Percentiles rank a stretch among this genome's conserved stretches.
Evolutionary conservation across 257 asterid genomes (phyloP).

Genomic region (Plantago elongata): DNA sequence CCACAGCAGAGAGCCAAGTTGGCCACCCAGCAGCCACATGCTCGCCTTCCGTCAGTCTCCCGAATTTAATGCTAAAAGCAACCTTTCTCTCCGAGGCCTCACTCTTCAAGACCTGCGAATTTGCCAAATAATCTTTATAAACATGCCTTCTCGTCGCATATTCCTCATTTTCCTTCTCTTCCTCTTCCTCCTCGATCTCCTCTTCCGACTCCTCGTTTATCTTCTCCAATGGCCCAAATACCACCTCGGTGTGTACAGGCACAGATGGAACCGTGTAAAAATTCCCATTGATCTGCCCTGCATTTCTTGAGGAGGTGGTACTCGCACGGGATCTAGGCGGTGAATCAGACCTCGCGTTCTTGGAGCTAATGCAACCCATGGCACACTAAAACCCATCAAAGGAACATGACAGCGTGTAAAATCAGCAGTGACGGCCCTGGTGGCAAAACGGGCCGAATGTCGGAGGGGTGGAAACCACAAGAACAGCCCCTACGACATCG

Average conservation of each 20-base stretch:
- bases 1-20: slow-evolving; percentile 16
- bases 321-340: slow-evolving; percentile 22
- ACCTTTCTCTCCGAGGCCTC: slow-evolving; percentile 33
- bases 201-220: slow-evolving; percentile 76
- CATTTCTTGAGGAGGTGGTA: slow-evolving; percentile 23
- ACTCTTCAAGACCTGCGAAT: slow-evolving; percentile 23
- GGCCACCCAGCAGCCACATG: slow-evolving; percentile 24
- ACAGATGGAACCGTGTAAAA: not conserved
- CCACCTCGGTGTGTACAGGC: slow-evolving; percentile 20
- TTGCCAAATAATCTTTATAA: not conserved
- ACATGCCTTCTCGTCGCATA: not conserved
- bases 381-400: slow-evolving; percentile 73
- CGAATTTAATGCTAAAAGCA: slow-evolving; percentile 56
- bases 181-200: slow-evolving; percentile 48
- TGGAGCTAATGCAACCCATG: slow-evolving; percentile 96
- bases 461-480: slow-evolving; percentile 11
- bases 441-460: slow-evolving; percentile 9
- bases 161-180: slow-evolving; percentile 29
- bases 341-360: slow-evolving; percentile 45
- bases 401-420: slow-evolving; percentile 16
- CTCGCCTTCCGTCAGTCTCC: slow-evolving; percentile 38
- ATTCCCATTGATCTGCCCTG: slow-evolving; percentile 12
- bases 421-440: slow-evolving; percentile 2
- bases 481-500: slow-evolving; percentile 7
- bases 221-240: slow-evolving; percentile 64